phyloP scores from a whole-genome alignment of 352 stramenopile genomes.

The Thraustochytrium sp. region DNA sequence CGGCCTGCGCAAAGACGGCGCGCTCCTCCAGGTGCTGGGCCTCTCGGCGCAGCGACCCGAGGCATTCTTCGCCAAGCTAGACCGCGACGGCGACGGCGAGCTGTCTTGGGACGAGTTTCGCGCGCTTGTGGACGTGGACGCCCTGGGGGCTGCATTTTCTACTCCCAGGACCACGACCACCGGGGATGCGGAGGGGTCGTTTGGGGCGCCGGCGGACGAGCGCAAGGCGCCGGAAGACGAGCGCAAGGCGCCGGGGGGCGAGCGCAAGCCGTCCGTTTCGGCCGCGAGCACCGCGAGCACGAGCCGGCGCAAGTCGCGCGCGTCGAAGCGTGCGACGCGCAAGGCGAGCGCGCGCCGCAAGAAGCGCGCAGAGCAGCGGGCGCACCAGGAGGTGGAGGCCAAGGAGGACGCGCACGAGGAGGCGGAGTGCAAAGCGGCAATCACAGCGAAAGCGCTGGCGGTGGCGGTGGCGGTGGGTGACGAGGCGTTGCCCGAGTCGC shows the following conservation, averaged over 20 bases:
- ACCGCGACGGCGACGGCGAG: background rate
- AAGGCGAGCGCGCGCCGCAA: background rate
- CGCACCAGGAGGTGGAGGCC: background rate
- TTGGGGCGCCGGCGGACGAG: background rate
- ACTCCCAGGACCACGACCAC: background rate
- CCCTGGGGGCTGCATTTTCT: background rate
- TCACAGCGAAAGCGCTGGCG: too few species aligned
- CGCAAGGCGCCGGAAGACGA: background rate
- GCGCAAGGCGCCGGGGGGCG: too few species aligned
- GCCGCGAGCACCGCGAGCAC: background rate
- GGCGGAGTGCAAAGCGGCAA: too few species aligned
- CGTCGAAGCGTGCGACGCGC: background rate
- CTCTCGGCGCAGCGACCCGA: background rate
- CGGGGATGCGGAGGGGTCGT: background rate
- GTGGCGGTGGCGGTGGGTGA: too few species aligned
- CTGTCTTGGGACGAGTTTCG: background rate
- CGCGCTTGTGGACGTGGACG: background rate
- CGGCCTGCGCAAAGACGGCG: background rate
- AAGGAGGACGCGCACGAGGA: background rate
- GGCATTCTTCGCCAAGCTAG: background rate
- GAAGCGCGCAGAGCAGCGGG: background rate
- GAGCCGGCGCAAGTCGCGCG: background rate
- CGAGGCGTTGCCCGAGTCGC: background rate
- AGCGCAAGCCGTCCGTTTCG: background rate
- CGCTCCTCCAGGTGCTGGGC: background rate